phyloP scores from a whole-genome alignment of 2,329 filamentous ascomycete genomes.

The Zelopaecilomyces penicillatus region DNA sequence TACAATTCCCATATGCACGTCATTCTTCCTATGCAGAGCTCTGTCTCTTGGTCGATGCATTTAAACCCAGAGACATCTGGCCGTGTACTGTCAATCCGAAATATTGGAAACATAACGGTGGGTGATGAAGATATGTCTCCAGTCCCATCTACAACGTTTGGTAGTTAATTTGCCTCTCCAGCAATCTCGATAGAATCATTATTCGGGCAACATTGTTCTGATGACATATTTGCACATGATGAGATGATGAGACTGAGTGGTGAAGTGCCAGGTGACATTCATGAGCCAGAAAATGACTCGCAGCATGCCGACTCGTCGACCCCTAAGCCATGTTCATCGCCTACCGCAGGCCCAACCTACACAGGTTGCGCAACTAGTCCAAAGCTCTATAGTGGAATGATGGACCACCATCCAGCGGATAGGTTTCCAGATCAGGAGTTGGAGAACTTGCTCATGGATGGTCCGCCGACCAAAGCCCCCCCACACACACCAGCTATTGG shows the following conservation, averaged over 20 bases:
- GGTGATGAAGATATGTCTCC: background rate
- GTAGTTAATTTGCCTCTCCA: conserved; percentile 8
- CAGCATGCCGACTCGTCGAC: no score
- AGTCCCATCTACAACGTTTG: background rate
- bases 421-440: no score
- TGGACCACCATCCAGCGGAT: no score
- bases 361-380: no score
- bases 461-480: no score
- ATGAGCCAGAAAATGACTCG: no score
- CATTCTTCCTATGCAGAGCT: conserved; percentile 83
- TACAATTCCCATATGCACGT: conserved; percentile 74
- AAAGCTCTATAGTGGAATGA: no score
- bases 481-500: no score
- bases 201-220: conserved; percentile 63
- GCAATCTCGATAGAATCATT: conserved; percentile 56
- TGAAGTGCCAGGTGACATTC: no score
- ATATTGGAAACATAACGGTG: conserved; percentile 51
- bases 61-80: conserved; percentile 69
- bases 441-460: no score
- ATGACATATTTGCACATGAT: conserved; percentile 56
- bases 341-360: no score
- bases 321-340: no score
- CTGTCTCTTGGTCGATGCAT: conserved; percentile 56
- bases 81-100: conserved; percentile 66
- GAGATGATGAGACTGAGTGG: conserved; percentile 37